Percentiles rank a stretch among this genome's conserved stretches.
phyloP scores from a whole-genome alignment of 371 early-diverging fungal species.

The Mortierella sp. region DNA sequence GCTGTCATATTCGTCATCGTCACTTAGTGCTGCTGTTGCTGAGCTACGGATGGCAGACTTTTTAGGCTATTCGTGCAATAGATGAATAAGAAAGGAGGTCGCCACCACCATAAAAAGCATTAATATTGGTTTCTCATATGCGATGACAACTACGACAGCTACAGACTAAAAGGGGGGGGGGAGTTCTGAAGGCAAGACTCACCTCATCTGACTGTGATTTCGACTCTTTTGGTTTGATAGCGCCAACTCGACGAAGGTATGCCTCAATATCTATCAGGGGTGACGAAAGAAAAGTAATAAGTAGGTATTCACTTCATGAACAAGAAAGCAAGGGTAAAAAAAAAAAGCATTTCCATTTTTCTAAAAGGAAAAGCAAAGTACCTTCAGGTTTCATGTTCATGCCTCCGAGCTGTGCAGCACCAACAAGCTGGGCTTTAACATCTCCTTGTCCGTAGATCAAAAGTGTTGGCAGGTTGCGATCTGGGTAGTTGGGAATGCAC shows the following conservation, averaged over 20 bases:
- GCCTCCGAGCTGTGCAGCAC: conserved; percentile 85
- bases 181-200: not conserved
- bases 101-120: too few relatives aligned
- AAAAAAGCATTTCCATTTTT: too few relatives aligned
- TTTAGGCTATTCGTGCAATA: conserved; percentile 22
- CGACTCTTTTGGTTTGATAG: conserved; percentile 46
- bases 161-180: too few relatives aligned
- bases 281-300: not conserved
- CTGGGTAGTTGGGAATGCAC: conserved; percentile 95
- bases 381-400: conserved; percentile 78
- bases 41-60: conserved; percentile 53
- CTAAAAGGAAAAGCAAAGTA: conserved; percentile 21
- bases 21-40: conserved; percentile 67
- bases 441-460: conserved; percentile 91
- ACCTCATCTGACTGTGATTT: conserved; percentile 5
- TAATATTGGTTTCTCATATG: not conserved
- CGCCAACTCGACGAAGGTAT: conserved; percentile 50
- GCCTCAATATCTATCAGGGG: conserved; percentile 40
- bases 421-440: conserved; percentile 83
- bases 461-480: conserved; percentile 91
- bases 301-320: not conserved
- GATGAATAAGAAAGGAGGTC: not conserved
- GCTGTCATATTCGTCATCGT: conserved; percentile 67
- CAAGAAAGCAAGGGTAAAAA: too few relatives aligned
- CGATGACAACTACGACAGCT: not conserved